Base-by-base conservation (phyloP, 2,329 filamentous ascomycete genomes). In the Colletotrichum horii region DNA sequence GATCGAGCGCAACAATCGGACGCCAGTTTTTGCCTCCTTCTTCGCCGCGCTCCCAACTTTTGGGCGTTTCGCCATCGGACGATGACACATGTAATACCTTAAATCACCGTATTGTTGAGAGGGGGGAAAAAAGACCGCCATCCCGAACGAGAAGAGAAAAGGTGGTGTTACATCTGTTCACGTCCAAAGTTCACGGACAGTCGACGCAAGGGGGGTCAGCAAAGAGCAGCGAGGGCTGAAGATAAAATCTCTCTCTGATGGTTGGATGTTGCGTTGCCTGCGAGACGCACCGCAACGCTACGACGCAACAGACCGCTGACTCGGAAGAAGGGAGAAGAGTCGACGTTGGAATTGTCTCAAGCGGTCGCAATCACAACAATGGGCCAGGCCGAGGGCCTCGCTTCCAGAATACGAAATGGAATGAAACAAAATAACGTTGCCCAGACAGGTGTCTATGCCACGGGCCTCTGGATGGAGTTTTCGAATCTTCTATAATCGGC, bases 371-470 rank as follows among this genome's bases (percentile, higher is more conserved):
- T 60, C 38, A 32, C 43, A 24, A n/a, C 26, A 24, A 22, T 66
- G 28, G 62, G 43, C 52, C 69, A 62, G 26, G 70, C 28, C 28
- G 30, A 36, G 34, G 69, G 28, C 64, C 64, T 55, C 71, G 38
- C 61, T 76, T 76, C 74, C 66, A 76, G 74, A 76, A 75, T 32
- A 52, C 34, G 36, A 66, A 66, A 58, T 70, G 55, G 74, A 75
- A 76, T 62, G 71, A 74, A 71, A 70, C 74, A 66, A 66, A 67
- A 66, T 32, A 66, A 38, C 32, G 60, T 62, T 70, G 74, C 61
- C 71, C 52, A 70, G 74, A 36, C 65, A 75, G 60, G 14, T 32
- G 34, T 73, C 26, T 34, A 34, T 56, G 32, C 22, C 73, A 75
- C 70, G 70, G 70, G 73, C 70, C 38, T 62, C 52, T 6, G 14